Evolutionary conservation across 2,329 filamentous ascomycete species (phyloP), one percentile per base, ranked within the genome.

Genomic region (Coniochaeta hoffmannii): DNA sequence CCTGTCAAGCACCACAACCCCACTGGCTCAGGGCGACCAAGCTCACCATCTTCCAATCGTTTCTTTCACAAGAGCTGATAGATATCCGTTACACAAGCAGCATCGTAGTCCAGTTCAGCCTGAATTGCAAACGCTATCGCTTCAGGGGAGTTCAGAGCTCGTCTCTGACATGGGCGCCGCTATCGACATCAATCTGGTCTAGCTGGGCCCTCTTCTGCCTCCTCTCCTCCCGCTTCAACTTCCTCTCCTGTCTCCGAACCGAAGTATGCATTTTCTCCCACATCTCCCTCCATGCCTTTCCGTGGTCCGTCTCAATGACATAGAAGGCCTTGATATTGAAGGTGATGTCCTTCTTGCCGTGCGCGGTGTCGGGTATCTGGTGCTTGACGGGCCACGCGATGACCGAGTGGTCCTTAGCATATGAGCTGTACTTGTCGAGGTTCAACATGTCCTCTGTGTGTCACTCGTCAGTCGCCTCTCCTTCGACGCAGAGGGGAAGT

Each of bases 291-390:
- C 50, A 53, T 3, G 50, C 50, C 19, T 22, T n/a, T 2, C 50
- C 50, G 30, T 53, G 31, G 22, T 53, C 50, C 19, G 50, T 36
- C 50, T 53, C 50, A 5, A 38, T 9, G 15, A 53, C 50, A 38
- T 53, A 53, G 30, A 19, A 53, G 7, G 32, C 50, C 50, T 53
- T 53, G 50, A 53, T 38, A 19, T 35, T 38, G 15, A 53, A 53
- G 12, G 31, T 53, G 17, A 53, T 36, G 32, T 53, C 50, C 50
- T 38, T 53, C 50, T 53, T 53, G 3, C 50, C 50, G 15, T 38
- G 50, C 32, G 28, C 28, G n/a, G 50, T 53, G 22, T 53, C 50
- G 14, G 31, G 50, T n/a, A 53, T 31, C 50, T 53, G 31, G 22
- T 53, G 32, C 22, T 53, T 38, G n/a, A 53, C 17, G 9, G 50